Conservation (phyloP, 768 basidiomycete species). For the Daedaleopsis sinensis region DNA sequence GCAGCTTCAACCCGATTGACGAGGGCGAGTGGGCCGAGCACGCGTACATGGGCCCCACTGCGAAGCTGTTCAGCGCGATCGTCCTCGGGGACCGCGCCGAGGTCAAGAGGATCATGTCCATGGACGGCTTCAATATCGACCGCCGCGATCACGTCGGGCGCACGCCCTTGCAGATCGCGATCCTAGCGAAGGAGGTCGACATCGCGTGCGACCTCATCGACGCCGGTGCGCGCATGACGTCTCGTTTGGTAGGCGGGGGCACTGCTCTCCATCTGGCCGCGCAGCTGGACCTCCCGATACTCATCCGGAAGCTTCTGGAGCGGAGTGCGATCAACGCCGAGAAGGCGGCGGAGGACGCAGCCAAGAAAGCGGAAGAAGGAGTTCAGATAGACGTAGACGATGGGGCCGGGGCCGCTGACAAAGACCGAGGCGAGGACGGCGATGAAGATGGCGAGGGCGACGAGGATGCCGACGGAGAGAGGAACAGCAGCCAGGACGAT, state of each 20-base stretch:
- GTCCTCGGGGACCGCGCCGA: slow-evolving; percentile 44
- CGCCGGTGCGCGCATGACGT: slow-evolving; percentile 56
- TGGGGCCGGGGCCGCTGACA: slow-evolving; percentile 21
- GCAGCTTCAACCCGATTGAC: slow-evolving; percentile 69
- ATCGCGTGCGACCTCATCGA: slow-evolving; percentile 56
- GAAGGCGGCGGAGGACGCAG: slow-evolving; percentile 28
- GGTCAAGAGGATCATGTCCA: slow-evolving; percentile 42
- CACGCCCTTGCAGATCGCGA: slow-evolving; percentile 59
- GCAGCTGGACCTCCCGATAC: slow-evolving; percentile 43
- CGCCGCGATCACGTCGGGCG: slow-evolving; percentile 65
- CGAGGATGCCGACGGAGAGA: slow-evolving; percentile 15
- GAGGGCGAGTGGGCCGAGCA: slow-evolving; percentile 67
- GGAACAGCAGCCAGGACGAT: slow-evolving; percentile 27
- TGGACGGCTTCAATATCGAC: slow-evolving; percentile 49
- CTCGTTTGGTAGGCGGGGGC: slow-evolving; percentile 58
- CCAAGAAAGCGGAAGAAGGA: slow-evolving; percentile 3
- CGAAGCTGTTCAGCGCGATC: slow-evolving; percentile 61
- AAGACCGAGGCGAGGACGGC: slow-evolving; percentile 3
- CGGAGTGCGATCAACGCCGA: slow-evolving; percentile 42
- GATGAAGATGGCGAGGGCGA: slow-evolving; percentile 24
- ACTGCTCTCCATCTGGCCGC: slow-evolving; percentile 60
- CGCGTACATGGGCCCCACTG: slow-evolving; percentile 57
- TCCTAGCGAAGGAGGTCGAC: slow-evolving; percentile 47
- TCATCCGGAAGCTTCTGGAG: slow-evolving; percentile 55
- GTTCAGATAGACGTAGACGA: slow-evolving; percentile 24